phyloP scores from a whole-genome alignment of 2,329 filamentous ascomycete genomes.

The Juglanconis sp. region DNA sequence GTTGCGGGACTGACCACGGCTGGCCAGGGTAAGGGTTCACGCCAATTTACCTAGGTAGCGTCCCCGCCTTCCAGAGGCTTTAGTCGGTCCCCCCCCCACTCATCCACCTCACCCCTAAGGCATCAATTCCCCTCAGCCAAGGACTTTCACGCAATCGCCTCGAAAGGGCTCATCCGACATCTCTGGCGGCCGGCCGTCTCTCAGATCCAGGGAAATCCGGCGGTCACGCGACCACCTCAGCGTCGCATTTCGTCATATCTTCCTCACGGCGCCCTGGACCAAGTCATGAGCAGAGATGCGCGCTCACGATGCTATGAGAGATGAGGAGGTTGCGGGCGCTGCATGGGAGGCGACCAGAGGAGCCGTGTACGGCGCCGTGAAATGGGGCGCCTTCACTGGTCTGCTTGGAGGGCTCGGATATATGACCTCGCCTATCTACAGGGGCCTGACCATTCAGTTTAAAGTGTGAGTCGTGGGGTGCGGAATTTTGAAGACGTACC shows the following conservation, averaged over 20 bases:
- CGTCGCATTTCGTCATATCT: not conserved
- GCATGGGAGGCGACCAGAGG: conserved; percentile 70
- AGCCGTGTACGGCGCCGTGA: conserved; percentile 63
- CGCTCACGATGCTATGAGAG: conserved; percentile 56
- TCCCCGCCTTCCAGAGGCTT: not conserved
- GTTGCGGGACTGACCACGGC: too few species aligned
- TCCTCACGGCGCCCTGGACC: not conserved
- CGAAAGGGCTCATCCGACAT: not conserved
- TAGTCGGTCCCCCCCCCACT: not conserved
- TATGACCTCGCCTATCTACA: conserved; percentile 66
- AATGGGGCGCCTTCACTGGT: conserved; percentile 68
- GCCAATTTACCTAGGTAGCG: not conserved
- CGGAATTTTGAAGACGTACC: not conserved
- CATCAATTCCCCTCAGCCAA: not conserved
- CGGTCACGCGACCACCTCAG: conserved; percentile 1
- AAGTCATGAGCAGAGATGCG: conserved; percentile 34
- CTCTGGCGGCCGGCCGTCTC: not conserved
- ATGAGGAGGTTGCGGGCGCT: conserved; percentile 65
- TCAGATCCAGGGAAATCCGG: not conserved
- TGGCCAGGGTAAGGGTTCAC: not conserved
- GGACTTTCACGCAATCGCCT: not conserved
- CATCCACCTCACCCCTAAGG: not conserved
- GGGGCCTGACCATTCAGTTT: conserved; percentile 70
- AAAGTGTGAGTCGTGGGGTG: conserved; percentile 59
- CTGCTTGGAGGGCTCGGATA: conserved; percentile 62